Base-by-base conservation (phyloP, 768 basidiomycete genomes). In the Naematelia aurantialba region DNA sequence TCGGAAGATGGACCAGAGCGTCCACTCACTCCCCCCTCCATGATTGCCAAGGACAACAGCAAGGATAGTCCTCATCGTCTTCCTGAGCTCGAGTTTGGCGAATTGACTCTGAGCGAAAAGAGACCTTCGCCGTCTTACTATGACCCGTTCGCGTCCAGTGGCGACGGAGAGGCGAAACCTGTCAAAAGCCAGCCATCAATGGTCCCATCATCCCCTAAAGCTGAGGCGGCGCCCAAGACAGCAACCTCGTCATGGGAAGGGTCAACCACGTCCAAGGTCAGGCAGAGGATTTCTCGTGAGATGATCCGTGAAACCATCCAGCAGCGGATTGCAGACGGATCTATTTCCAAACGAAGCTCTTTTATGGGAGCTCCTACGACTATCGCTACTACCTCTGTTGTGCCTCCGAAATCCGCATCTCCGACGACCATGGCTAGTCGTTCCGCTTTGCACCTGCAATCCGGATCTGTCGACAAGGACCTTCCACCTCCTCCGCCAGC, bases 241-340 rank as follows among this genome's bases (percentile, higher is more conserved):
- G 24, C 21, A n/a, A 11, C 44, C 1, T 22, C 13, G 12, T 19
- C n/a, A 17, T 2, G n/a, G 14, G 53, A n/a, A 13, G 58, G 52
- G 17, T 62, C 64, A 4, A 65, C 63, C 0, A 72, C 60, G 25
- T 59, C 67, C n/a, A 47, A 58, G 21, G 68, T 77, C n/a, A 54
- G 76, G 44, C 76, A 74, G 54, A 49, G 76, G 25, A 77, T 77
- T 50, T 72, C 70, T 3, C 61, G 72, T 31, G 76, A 77, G 45
- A 67, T 73, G 67, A 77, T 77, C 50, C 50, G 70, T 3, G 70
- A 74, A 42, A 72, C 67, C 21, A 67, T 77, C 30, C 65, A 77
- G 39, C 67, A 69, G 48, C 58, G 69, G 21, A 66, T 72, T 45
- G 69, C 74, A 3, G 70, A 69, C 22, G 72, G 69, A 4, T 65